Conservation (phyloP, 108 stramenopile species). For the Epithemia pelagica region DNA sequence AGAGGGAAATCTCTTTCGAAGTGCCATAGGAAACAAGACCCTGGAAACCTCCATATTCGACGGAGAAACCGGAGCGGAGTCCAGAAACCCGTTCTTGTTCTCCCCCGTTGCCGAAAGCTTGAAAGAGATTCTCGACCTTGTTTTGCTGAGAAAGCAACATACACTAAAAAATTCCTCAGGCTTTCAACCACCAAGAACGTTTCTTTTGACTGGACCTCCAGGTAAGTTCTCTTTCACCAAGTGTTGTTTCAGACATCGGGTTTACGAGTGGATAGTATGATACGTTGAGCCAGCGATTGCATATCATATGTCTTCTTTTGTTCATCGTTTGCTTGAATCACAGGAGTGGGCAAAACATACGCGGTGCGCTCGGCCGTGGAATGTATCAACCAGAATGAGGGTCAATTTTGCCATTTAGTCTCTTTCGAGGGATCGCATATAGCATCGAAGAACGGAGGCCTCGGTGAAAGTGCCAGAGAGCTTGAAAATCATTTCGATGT, state of each 20-base stretch:
- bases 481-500: conserved; percentile 10
- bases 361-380: conserved; percentile 33
- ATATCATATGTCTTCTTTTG: too few species aligned
- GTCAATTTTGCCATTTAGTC: conserved; percentile 13
- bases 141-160: neutral
- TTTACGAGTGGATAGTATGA: too few species aligned
- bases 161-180: neutral
- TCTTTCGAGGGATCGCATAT: conserved; percentile 44
- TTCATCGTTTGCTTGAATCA: too few species aligned
- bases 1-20: too few species aligned
- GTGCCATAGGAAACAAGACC: too few species aligned
- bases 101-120: neutral
- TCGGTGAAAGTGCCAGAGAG: neutral
- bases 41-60: too few species aligned
- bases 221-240: too few species aligned
- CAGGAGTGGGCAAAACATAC: conserved; percentile 47
- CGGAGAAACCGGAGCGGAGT: too few species aligned
- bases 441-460: conserved; percentile 16
- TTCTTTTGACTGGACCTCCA: conserved; percentile 41
- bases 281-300: too few species aligned
- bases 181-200: conserved; percentile 19
- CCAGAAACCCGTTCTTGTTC: too few species aligned
- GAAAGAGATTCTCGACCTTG: neutral
- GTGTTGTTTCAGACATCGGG: too few species aligned
- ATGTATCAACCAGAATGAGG: conserved; percentile 7